Base-by-base conservation (phyloP, 108 stramenopile genomes). In the Discostella pseudostelligera region DNA sequence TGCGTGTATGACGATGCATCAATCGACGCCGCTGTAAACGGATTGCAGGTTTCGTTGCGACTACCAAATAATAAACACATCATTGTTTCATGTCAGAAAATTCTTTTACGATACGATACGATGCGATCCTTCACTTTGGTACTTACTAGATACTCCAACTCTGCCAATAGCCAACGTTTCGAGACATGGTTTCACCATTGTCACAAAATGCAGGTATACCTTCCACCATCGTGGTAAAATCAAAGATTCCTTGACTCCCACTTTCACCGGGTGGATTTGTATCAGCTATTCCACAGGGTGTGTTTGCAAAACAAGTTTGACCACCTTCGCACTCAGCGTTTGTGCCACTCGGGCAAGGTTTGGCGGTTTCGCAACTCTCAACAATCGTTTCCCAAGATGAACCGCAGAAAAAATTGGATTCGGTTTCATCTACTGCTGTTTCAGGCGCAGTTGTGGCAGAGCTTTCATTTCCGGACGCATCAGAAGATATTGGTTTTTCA, bases 1-100 rank as follows among this genome's bases (percentile, higher is more conserved):
- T 79, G 78, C 45, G 72, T 79, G 59, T 79, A 79, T 0, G 72
- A 73, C 14, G 72, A 63, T 39, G 72, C 78, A 74, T 79, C 78
- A 14, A 79, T 73, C 10, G 54, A 60, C 32, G 62, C 72, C 8
- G 67, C 59, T 42, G 46, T 62, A 48, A 74, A 73, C 29, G 48
- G 68, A 37, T 79, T 73, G 44, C 78, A 79, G 25, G 57, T 48
- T 39, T 68, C 68, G 16, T 69, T 26, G 11, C 78, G 67, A 19
- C 67, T 68, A 26, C 2, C 1, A 13, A 29, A 44, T 35, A n/a
- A n/a, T 26, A 54, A 54, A 0, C 24, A 11, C 8, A 14, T 35
- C 0, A 9, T 39, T 32, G 39, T 7, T 46, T 24, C 51, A 17
- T 35, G 39, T 36, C 35, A 49, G 32, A 40, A 40, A 3, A 26